Percentiles rank a stretch among this genome's conserved stretches.
These are phyloP conservation scores for Penicillium goetzii DNA, from an alignment of 495 filamentous ascomycete species.

Conservation along the genomic window DNA sequence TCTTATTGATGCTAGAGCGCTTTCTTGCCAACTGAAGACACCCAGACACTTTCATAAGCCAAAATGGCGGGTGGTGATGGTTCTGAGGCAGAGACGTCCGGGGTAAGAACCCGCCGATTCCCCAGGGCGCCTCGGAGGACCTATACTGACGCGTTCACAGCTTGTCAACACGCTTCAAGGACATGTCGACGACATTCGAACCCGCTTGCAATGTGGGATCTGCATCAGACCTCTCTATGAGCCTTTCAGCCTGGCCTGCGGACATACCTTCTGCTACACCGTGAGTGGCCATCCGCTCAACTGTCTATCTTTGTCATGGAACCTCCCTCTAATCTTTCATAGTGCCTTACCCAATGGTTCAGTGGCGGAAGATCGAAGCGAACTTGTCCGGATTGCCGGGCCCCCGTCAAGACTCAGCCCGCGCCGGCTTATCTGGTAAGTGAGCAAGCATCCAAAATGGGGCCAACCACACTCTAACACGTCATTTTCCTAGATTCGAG, in stretches of 20 bases:
- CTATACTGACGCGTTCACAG: slow-evolving; percentile 31
- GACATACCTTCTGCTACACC: slow-evolving; percentile 77
- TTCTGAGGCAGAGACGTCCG: slow-evolving; percentile 32
- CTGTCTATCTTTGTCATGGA: not conserved
- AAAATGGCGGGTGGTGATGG: slow-evolving; percentile 27
- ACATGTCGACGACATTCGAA: slow-evolving; percentile 54
- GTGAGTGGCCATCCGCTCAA: slow-evolving; percentile 39
- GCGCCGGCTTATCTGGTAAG: slow-evolving; percentile 72
- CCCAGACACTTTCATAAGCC: slow-evolving; percentile 4
- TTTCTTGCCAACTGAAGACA: slow-evolving; percentile 9
- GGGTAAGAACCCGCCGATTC: slow-evolving; percentile 32
- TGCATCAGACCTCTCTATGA: slow-evolving; percentile 73
- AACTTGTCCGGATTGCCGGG: slow-evolving; percentile 74
- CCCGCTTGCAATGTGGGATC: slow-evolving; percentile 65
- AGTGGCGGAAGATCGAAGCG: slow-evolving; percentile 60
- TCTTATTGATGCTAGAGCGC: slow-evolving; percentile 14
- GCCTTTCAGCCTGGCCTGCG: slow-evolving; percentile 71
- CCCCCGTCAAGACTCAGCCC: slow-evolving; percentile 59
- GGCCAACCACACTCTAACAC: not conserved
- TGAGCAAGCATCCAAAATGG: not conserved
- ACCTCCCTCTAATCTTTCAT: slow-evolving; percentile 23
- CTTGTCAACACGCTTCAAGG: slow-evolving; percentile 53
- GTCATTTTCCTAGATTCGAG: slow-evolving; percentile 58
- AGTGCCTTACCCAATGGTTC: slow-evolving; percentile 74
- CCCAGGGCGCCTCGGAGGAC: not conserved